Percentiles rank a stretch among this genome's conserved stretches.
Evolutionary conservation across 345 rosid genomes (phyloP).

Genomic region (Eucalyptus pumila): DNA sequence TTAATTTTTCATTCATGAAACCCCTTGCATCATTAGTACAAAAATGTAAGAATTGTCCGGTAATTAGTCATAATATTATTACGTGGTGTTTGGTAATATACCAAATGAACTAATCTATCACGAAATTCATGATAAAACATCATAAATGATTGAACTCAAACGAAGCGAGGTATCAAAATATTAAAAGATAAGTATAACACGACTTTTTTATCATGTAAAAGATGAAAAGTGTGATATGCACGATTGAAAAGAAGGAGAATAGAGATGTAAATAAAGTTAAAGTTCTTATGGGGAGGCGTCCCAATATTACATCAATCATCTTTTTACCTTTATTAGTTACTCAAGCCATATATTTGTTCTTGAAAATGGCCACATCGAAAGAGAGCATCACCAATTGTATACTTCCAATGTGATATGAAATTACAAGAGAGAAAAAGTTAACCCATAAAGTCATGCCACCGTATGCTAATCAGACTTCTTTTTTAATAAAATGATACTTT

Average conservation of each 20-base stretch:
- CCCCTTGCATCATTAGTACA: too few species aligned
- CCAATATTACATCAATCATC: not conserved
- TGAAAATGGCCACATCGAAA: not conserved
- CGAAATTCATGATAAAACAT: not conserved
- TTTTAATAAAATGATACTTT: not conserved
- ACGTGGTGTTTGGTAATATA: not conserved
- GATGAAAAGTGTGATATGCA: not conserved
- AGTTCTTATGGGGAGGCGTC: fast-evolving
- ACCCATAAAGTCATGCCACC: not conserved
- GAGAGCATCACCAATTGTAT: not conserved
- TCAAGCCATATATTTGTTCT: not conserved
- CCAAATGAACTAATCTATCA: not conserved
- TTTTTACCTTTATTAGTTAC: too few species aligned
- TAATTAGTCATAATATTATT: not conserved
- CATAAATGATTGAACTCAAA: not conserved
- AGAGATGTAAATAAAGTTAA: not conserved
- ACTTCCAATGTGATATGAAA: not conserved
- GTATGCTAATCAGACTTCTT: not conserved
- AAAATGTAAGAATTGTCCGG: not conserved
- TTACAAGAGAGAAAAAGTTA: not conserved
- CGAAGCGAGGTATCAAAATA: not conserved
- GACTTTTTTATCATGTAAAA: not conserved
- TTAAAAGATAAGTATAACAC: not conserved
- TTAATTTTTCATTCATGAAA: not conserved
- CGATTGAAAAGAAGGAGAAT: not conserved